Evolutionary conservation across 164 flowering plant genomes (phyloP).

Genomic region (Stephania japonica): DNA sequence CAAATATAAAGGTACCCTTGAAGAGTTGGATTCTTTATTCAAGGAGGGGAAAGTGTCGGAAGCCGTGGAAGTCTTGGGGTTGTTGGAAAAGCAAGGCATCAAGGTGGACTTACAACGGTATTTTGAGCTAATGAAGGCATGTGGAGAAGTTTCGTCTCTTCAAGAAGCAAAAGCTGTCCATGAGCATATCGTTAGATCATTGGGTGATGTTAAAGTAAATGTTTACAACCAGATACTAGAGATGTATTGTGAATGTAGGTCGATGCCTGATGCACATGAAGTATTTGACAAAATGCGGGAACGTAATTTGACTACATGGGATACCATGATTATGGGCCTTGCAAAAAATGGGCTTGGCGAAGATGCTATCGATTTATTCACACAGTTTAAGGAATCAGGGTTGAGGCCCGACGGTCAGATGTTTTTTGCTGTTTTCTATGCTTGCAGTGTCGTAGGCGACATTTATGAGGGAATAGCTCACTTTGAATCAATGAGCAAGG

Average conservation of each 20-base stretch:
- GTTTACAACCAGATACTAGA: slow-evolving; percentile 52
- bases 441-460: slow-evolving; percentile 53
- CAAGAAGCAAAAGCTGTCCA: slow-evolving; percentile 63
- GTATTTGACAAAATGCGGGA: slow-evolving; percentile 52
- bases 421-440: slow-evolving; percentile 56
- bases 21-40: slow-evolving; percentile 49
- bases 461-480: slow-evolving; percentile 67
- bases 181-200: slow-evolving; percentile 31
- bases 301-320: slow-evolving; percentile 69
- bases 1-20: slow-evolving; percentile 31
- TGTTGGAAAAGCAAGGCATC: slow-evolving; percentile 33
- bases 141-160: slow-evolving; percentile 52
- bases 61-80: slow-evolving; percentile 49
- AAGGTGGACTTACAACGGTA: slow-evolving; percentile 40
- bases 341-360: slow-evolving; percentile 67
- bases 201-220: slow-evolving; percentile 24
- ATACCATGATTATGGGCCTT: slow-evolving; percentile 58
- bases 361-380: slow-evolving; percentile 65
- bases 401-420: slow-evolving; percentile 57
- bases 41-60: slow-evolving; percentile 54
- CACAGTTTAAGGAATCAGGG: slow-evolving; percentile 48
- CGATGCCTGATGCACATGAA: slow-evolving; percentile 45
- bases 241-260: slow-evolving; percentile 62
- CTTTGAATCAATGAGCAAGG: slow-evolving; percentile 56
- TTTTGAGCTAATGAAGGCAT: slow-evolving; percentile 39